phyloP scores from a whole-genome alignment of 768 basidiomycete species.

The Podaxis mareebaensis region DNA sequence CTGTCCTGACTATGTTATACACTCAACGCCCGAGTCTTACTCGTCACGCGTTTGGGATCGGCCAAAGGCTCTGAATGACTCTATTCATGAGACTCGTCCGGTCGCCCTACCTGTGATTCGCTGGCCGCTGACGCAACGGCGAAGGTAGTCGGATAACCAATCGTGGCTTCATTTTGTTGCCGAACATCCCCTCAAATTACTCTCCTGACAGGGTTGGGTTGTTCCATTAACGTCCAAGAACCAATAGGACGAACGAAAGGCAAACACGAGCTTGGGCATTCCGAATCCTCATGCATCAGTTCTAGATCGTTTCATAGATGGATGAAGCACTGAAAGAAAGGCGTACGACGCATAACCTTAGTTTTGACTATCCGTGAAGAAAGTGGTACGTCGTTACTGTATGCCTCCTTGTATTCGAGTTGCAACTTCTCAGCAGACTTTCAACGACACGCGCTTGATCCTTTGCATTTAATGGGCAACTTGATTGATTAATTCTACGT shows the following conservation, averaged over 20 bases:
- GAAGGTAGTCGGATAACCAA: neutral
- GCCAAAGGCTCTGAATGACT: neutral
- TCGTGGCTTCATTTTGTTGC: neutral
- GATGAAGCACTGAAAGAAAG: neutral
- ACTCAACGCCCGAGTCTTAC: neutral
- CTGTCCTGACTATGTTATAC: neutral
- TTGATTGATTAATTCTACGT: neutral
- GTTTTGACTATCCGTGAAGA: slow-evolving; percentile 1
- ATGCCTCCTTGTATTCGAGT: neutral
- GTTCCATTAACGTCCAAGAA: slow-evolving; percentile 2
- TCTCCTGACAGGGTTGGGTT: neutral
- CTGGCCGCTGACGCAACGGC: neutral
- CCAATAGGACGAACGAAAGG: slow-evolving; percentile 4
- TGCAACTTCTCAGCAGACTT: neutral
- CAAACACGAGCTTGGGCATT: slow-evolving; percentile 10
- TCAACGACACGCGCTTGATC: slow-evolving; percentile 9
- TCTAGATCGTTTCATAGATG: slow-evolving; percentile 2
- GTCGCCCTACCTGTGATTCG: neutral
- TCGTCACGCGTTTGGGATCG: neutral
- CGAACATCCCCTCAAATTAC: neutral
- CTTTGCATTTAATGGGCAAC: neutral
- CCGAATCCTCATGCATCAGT: slow-evolving; percentile 7
- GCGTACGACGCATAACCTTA: neutral
- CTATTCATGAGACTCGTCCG: neutral
- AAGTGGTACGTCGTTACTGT: neutral